A percentile compares a stretch with the other conserved stretches of the same genome.
These are phyloP conservation scores for Cylindrodendrum hubeiense DNA, from an alignment of 2,329 filamentous ascomycete species.

Conservation along the genomic window DNA sequence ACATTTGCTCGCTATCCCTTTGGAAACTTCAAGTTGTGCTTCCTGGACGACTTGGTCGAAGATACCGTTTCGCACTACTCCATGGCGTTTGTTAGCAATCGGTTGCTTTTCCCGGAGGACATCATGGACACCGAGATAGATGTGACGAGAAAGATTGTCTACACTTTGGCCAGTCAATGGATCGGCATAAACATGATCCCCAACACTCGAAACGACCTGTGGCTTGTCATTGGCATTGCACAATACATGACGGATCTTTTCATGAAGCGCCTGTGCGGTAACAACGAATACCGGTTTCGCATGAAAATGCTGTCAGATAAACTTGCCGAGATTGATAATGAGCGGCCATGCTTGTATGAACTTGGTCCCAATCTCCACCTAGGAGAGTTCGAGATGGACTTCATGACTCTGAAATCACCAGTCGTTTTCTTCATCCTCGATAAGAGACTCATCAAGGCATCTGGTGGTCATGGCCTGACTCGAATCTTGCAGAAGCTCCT, in stretches of 20 bases:
- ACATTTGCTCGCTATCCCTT: conserved; percentile 93
- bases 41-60: conserved; percentile 87
- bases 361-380: conserved; percentile 83
- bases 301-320: conserved; percentile 88
- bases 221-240: conserved; percentile 90
- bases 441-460: conserved; percentile 88
- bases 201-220: conserved; percentile 82
- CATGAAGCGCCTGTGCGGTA: conserved; percentile 90
- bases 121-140: conserved; percentile 89
- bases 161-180: conserved; percentile 92
- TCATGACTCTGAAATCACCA: conserved; percentile 90
- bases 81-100: conserved; percentile 87
- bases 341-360: conserved; percentile 84
- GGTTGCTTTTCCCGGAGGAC: conserved; percentile 85
- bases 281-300: conserved; percentile 93
- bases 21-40: conserved; percentile 91
- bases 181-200: conserved; percentile 93
- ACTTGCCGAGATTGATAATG: conserved; percentile 84
- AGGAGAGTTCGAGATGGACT: conserved; percentile 88
- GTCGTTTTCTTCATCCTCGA: conserved; percentile 95
- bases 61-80: conserved; percentile 85
- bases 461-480: conserved; percentile 82
- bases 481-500: conserved; percentile 90
- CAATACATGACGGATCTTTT: conserved; percentile 97
- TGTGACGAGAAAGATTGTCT: conserved; percentile 83